Conservation (phyloP, 2,329 filamentous ascomycete species). For the Sarocladium oryzae region DNA sequence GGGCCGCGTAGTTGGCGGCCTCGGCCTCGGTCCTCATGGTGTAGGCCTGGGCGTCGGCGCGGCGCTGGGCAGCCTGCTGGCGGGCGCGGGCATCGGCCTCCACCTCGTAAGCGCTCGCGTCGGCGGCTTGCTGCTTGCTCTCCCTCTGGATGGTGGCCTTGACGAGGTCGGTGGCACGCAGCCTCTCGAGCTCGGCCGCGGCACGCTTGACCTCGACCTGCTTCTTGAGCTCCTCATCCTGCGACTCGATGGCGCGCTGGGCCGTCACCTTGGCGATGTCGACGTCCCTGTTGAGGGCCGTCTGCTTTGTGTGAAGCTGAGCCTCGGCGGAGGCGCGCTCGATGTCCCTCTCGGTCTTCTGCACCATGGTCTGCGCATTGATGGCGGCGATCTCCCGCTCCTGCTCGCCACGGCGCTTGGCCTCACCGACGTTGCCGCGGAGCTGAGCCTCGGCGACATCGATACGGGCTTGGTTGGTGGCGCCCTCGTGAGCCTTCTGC, state of each 20-base stretch:
- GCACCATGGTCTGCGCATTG: constrained; percentile 75
- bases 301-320: constrained; percentile 65
- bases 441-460: constrained; percentile 60
- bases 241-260: constrained; percentile 63
- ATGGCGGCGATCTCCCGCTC: constrained; percentile 87
- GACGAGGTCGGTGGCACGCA: constrained; percentile 71
- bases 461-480: constrained; percentile 68
- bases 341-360: constrained; percentile 77
- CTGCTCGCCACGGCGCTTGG: constrained; percentile 70
- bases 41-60: constrained; percentile 45
- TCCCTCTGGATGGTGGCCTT: constrained; percentile 67
- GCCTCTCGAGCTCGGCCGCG: constrained; percentile 71
- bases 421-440: constrained; percentile 68
- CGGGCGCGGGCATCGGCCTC: constrained; percentile 52
- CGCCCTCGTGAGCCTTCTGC: constrained; percentile 78
- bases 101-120: constrained; percentile 58
- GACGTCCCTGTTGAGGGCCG: constrained; percentile 65
- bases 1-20: constrained; percentile 28
- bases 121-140: constrained; percentile 61
- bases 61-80: constrained; percentile 46
- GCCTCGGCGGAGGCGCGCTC: constrained; percentile 76
- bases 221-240: constrained; percentile 74
- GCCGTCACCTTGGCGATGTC: constrained; percentile 71
- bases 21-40: constrained; percentile 40
- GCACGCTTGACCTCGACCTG: constrained; percentile 73